Percentiles rank a stretch among this genome's conserved stretches.
phyloP scores from a whole-genome alignment of 1,139 yeast genomes.

The Saccharomycopsis hybrid region DNA sequence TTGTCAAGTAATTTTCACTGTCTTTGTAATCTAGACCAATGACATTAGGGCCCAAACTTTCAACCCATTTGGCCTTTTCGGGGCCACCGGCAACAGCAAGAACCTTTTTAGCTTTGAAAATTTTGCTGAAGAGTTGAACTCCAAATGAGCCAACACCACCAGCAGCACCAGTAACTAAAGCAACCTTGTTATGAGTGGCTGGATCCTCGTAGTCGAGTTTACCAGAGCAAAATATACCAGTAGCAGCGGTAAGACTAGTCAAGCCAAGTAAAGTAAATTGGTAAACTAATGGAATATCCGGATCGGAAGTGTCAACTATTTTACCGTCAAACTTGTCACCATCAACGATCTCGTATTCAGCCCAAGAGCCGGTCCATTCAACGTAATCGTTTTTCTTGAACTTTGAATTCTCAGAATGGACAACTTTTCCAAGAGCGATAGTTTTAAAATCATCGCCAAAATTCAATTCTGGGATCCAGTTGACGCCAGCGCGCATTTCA shows the following conservation, averaged over 20 bases:
- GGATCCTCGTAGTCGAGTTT: conserved; percentile 21
- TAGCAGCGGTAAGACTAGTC: too few relatives aligned
- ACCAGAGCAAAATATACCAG: too few relatives aligned
- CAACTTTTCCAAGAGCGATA: conserved; percentile 32
- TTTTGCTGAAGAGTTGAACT: conserved; percentile 51
- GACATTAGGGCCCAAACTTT: conserved; percentile 49
- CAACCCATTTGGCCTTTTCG: conserved; percentile 49
- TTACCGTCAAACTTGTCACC: too few relatives aligned
- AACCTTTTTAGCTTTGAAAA: conserved; percentile 48
- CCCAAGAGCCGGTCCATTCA: too few relatives aligned
- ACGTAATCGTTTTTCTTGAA: too few relatives aligned
- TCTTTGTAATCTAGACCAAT: conserved; percentile 50
- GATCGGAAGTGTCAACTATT: too few relatives aligned
- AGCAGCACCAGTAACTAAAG: conserved; percentile 59
- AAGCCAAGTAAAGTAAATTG: too few relatives aligned
- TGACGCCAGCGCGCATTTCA: conserved; percentile 41
- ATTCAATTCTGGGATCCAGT: too few relatives aligned
- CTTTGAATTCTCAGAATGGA: too few relatives aligned
- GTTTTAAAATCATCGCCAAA: conserved; percentile 31
- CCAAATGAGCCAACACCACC: conserved; percentile 66
- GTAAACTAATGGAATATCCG: too few relatives aligned
- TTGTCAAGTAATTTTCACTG: conserved; percentile 32
- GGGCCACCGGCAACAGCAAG: conserved; percentile 59
- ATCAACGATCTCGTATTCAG: too few relatives aligned
- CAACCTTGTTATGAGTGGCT: conserved; percentile 32